Evolutionary conservation across 1,284 basidiomycete species (phyloP).

Genomic region (Pyrrhoderma noxium): DNA sequence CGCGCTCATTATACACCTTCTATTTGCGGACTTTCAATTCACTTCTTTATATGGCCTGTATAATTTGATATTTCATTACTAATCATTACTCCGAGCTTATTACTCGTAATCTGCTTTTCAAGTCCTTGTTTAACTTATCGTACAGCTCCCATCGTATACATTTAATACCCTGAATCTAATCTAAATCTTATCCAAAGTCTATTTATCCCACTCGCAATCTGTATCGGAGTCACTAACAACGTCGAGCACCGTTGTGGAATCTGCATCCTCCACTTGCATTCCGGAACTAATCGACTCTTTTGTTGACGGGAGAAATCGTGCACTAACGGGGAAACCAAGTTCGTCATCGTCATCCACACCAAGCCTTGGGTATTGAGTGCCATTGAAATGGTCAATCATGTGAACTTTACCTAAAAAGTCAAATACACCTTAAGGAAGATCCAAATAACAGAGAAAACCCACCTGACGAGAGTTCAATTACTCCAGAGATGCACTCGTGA

Average conservation of each 20-base stretch:
- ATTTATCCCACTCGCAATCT: slow-evolving; percentile 1
- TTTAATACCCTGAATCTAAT: no score
- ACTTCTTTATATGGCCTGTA: neutral
- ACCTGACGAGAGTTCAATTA: no score
- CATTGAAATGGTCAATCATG: neutral
- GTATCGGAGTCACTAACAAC: slow-evolving; percentile 3
- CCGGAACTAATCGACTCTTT: slow-evolving; percentile 2
- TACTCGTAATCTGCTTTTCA: no score
- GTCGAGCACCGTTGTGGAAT: slow-evolving; percentile 1
- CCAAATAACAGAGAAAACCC: neutral
- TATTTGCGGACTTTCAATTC: neutral
- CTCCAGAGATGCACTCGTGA: no score
- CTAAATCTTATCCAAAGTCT: no score
- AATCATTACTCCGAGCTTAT: no score
- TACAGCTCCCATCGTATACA: no score
- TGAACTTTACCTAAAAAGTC: neutral
- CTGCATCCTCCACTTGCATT: slow-evolving; percentile 1
- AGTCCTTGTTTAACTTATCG: no score
- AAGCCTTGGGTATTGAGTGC: neutral
- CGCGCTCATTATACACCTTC: neutral
- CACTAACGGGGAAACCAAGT: neutral
- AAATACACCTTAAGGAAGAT: neutral
- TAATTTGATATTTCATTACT: no score
- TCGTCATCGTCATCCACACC: neutral
- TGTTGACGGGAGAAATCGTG: neutral